Evolutionary conservation across 1,139 yeast species (phyloP), one percentile per base, ranked within the genome.

Genomic region (Yarrowia galli): DNA sequence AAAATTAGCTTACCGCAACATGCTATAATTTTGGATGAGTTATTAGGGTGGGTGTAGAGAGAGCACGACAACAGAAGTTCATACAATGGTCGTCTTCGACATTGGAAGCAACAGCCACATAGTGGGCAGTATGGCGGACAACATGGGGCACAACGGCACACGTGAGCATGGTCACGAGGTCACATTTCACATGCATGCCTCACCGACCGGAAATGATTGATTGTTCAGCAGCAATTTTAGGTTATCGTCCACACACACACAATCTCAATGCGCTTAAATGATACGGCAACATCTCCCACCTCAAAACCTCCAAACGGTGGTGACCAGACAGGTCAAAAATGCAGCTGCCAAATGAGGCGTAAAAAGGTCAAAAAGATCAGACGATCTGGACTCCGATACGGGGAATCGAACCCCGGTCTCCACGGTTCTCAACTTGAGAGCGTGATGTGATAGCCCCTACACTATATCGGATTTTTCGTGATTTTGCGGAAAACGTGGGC

Each of bases 331-430:
- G 32, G 28, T 5, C 32, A 28, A 40, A 40, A 4, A 13, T 35
- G 49, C 48, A 20, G 32, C n/a, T n/a, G n/a, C 13, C 2, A 28
- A 28, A 28, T 9, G 32, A 28, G 9, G 38, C 12, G 38, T 2
- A 22, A 7, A 12, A 45, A 7, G 48, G 15, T 23, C 28, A 28
- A 49, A 49, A 6, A 6, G 40, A 49, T 28, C 25, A 12, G 1
- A 8, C 16, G 38, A 18, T 20, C 23, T 12, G 13, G 28, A 49
- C 56, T 49, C 56, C 56, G 40, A 49, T 49, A 49, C 25, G 56
- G 56, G 54, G 54, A 49, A 49, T 49, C 56, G 56, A 49, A 49
- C 56, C 56, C 56, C 56, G 40, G 56, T 49, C 56, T 32, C 40
- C 40, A 49, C 40, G 56, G 56, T 49, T 49, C 40, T 32, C 56